Base-by-base conservation (phyloP, 2,329 filamentous ascomycete genomes). In the Venturiaceae sp. region DNA sequence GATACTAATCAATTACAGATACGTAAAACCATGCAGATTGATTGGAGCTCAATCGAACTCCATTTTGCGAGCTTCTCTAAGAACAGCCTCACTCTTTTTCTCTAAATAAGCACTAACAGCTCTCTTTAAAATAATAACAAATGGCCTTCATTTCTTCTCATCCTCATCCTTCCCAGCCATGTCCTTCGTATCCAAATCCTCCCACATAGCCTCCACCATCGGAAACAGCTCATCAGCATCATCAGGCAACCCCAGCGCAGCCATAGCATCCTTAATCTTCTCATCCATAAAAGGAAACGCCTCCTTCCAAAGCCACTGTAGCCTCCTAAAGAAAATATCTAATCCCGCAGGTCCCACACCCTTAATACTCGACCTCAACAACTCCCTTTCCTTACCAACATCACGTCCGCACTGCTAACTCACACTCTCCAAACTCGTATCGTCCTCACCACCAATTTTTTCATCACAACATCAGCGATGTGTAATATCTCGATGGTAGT, bases 241-340 rank as follows among this genome's bases (percentile, higher is more conserved):
- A 19, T 68, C 66, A 8, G 72, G 67, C 58, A 77, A 60, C 0
- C 71, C 72, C 9, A 75, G 58, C 56, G 69, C 66, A 47, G 68
- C 66, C 46, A 75, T 58, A 14, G 68, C 65, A 13, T 66, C 63
- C 55, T 67, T 60, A 8, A 72, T 72, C 58, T 67, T 65, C 13
- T 65, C 62, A 63, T 76, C 74, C 5, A 74, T 63, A 60, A 72
- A 76, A 1, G 74, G 73, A 64, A 65, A 76, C 0, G 65, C 63
- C 19, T 68, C 65, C 7, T 63, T 58, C 73, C 73, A 77, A 46
- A 68, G 57, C 66, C 73, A 72, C 62, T 76, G 73, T 14, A 75
- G 65, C 0, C 74, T 63, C 5, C 74, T 65, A 36, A 70, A 70
- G 62, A 77, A 76, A 59, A 76, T 75, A 50, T 76, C 69, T 2